These are phyloP conservation scores for Diplotaxis tenuifolia DNA, from an alignment of 345 rosid genomes.

Conservation along the genomic window DNA sequence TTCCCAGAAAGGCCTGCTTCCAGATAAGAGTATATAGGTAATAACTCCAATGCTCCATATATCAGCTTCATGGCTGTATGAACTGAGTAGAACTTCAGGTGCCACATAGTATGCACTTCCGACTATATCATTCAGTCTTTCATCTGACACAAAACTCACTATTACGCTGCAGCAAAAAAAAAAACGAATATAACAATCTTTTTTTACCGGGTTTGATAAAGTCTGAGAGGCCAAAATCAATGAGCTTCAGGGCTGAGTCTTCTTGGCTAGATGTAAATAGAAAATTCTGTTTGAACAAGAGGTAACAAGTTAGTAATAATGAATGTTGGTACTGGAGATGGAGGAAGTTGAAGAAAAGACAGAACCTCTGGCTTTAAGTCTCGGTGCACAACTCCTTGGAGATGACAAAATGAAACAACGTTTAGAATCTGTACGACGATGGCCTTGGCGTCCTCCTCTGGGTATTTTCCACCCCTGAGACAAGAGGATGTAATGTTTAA, in stretches of 20 bases:
- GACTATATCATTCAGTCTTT: constrained; percentile 79
- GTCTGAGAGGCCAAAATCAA: constrained; percentile 89
- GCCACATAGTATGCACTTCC: constrained; percentile 90
- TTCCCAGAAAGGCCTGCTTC: no score
- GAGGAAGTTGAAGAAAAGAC: not conserved
- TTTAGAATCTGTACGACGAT: constrained; percentile 66
- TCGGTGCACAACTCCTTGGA: constrained; percentile 88
- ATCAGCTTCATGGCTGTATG: constrained; percentile 77
- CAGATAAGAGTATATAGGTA: no score
- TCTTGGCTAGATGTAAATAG: constrained; percentile 60
- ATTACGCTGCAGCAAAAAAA: not conserved
- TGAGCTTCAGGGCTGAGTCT: constrained; percentile 73
- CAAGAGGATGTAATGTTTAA: no score
- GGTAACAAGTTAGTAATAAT: not conserved
- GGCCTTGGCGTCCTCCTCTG: constrained; percentile 79
- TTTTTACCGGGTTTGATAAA: constrained; percentile 74
- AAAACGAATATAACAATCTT: not conserved
- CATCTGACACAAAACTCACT: constrained; percentile 42
- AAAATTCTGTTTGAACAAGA: constrained; percentile 56
- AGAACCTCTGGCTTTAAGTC: constrained; percentile 83
- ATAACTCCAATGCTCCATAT: constrained; percentile 90
- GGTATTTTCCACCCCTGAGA: constrained; percentile 68
- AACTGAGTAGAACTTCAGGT: constrained; percentile 86
- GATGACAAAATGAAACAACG: constrained; percentile 85
- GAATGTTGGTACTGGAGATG: not conserved